Evolutionary conservation across 192 early-diverging fungal genomes (phyloP), one percentile per base, ranked within the genome.

Genomic region (Endogone sp.): DNA sequence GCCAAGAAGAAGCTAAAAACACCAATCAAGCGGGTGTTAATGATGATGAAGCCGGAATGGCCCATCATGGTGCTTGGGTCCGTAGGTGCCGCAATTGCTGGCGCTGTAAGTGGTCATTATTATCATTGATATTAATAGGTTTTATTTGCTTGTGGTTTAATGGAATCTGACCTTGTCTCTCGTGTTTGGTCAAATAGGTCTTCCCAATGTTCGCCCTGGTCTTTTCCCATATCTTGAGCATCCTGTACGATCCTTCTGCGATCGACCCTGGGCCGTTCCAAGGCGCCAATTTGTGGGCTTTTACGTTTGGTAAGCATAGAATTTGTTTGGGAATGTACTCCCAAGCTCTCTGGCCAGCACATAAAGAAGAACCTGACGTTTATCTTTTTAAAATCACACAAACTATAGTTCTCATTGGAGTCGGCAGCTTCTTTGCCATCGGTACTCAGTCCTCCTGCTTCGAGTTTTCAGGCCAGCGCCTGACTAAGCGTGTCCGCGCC

Each of bases 161-260:
- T n/a, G n/a, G n/a, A n/a, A n/a, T n/a, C n/a, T n/a, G n/a, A n/a
- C n/a, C n/a, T n/a, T n/a, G n/a, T 13, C 55, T 56, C 55, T 56
- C 11, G 11, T 56, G 55, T 56, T 56, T 56, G 55, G 11, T 11
- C 55, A 56, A 56, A 56, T 10, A 60, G 59, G 21, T 92, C 11
- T 86, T 93, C 71, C 95, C 95, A 16, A 71, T 88, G 20, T 97
- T 95, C 76, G 86, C 94, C 27, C 73, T 92, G 23, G 75, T 90
- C 69, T 90, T 89, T 68, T 76, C 87, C 58, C 65, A 72, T 25
- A 65, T 64, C 44, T 73, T 87, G 63, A 63, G 75, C 44, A 68
- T 76, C 4, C 71, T 77, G 4, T 60, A 26, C 59, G 0, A 0
- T 22, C 74, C 66, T 37, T 68, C 57, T 62, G 75, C 71, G 23